Base-by-base conservation (phyloP, 441 rosid species). In the Viola pubescens region DNA sequence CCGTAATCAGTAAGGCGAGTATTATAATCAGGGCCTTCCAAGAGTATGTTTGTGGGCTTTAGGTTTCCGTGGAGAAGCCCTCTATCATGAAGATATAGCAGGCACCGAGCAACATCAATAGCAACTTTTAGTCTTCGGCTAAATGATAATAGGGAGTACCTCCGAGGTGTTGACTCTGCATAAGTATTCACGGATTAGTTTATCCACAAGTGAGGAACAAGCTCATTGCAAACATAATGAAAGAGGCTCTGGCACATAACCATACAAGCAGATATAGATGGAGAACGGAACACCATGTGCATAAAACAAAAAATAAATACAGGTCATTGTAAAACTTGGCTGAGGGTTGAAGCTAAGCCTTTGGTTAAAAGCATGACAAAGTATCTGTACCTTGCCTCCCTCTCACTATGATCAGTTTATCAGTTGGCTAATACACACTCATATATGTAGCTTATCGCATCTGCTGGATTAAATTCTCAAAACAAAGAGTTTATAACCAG, bases 91-190 rank as follows among this genome's bases (percentile, higher is more conserved):
- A 89, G 92, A 70, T 77, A 81, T 58, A 84, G 70, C 50, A 91
- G 81, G 66, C 94, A 81, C 9, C 58, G 77, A 52, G 95, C 89
- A 71, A 89, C 84, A 66, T 91, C 97, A 7, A 85, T 77, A 9
- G 91, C 94, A 47, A 85, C 87, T 56, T 80, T 83, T 50, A 89
- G 86, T 72, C 98, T 82, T 70, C 84, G 95, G 73, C 61, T 71
- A 78, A 91, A 87, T 2, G 89, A 76, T 64, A 91, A 63, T 19
- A 78, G 81, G 45, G 95, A 80, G 68, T 91, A 77, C 67, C 97
- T 87, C 66, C 95, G 81, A 37, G 98, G 98, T 7, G 98, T 89
- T 12, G 95, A 78, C 75, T 89, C 98, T 91, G 91, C 73, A 65
- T 49, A 49, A 19, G 26, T 19, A 19, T 1, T 19, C 26, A 19